Conservation (phyloP, 345 rosid genomes). For the Sonneratia caseolaris region DNA sequence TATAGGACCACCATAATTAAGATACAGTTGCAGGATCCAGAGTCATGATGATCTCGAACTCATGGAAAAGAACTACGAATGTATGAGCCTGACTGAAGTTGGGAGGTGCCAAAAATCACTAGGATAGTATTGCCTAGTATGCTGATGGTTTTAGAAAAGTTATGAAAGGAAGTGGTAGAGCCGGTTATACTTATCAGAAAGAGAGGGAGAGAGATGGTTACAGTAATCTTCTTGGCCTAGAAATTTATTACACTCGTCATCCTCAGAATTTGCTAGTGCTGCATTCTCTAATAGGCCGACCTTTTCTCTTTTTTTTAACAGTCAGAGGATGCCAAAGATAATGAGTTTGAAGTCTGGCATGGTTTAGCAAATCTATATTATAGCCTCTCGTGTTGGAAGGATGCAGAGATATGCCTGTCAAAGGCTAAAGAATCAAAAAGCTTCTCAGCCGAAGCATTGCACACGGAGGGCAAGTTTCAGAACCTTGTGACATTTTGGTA, state of each 20-base stretch:
- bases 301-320: conserved; percentile 7
- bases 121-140: background rate
- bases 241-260: background rate
- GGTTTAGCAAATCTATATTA: conserved; percentile 80
- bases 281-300: background rate
- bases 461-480: conserved; percentile 60
- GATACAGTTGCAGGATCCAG: background rate
- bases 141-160: background rate
- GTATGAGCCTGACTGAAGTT: background rate
- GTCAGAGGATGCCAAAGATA: conserved; percentile 53
- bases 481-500: background rate
- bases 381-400: conserved; percentile 79
- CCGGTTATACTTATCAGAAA: background rate
- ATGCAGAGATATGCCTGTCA: conserved; percentile 65
- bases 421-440: conserved; percentile 69
- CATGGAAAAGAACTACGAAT: background rate
- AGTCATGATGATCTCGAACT: background rate
- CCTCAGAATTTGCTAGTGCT: background rate
- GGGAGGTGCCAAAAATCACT: background rate
- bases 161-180: background rate
- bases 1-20: background rate
- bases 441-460: conserved; percentile 58
- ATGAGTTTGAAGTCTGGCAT: conserved; percentile 91
- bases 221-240: background rate
- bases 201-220: no score